phyloP scores from a whole-genome alignment of 2,329 filamentous ascomycete genomes.

The Rosellinia necatrix region DNA sequence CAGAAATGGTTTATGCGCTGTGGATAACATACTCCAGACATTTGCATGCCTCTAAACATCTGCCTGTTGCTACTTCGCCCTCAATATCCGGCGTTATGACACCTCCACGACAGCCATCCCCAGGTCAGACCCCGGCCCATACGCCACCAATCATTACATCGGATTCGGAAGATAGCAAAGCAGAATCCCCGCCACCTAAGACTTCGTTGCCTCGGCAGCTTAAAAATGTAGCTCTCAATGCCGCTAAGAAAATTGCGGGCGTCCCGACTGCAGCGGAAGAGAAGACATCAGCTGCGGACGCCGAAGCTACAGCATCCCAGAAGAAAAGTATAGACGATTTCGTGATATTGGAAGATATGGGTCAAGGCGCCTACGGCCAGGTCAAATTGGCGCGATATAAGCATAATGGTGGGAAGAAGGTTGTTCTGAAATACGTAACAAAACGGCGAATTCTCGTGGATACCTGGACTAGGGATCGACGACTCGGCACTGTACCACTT shows the following conservation, averaged over 20 bases:
- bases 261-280: constrained; percentile 35
- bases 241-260: constrained; percentile 58
- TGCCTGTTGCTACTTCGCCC: constrained; percentile 61
- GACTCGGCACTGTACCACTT: constrained; percentile 89
- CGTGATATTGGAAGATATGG: constrained; percentile 95
- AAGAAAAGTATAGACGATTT: constrained; percentile 93
- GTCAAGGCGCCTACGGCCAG: constrained; percentile 95
- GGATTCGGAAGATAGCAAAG: constrained; percentile 55
- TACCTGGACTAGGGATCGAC: constrained; percentile 94
- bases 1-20: constrained; percentile 88
- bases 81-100: constrained; percentile 68
- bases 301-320: constrained; percentile 46
- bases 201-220: constrained; percentile 59
- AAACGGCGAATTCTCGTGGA: constrained; percentile 96
- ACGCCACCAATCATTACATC: constrained; percentile 62
- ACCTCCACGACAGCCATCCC: constrained; percentile 77
- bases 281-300: constrained; percentile 37
- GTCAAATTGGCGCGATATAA: constrained; percentile 93
- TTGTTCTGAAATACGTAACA: constrained; percentile 96
- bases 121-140: constrained; percentile 69
- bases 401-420: constrained; percentile 73
- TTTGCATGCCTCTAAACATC: constrained; percentile 73
- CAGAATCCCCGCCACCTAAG: constrained; percentile 43
- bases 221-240: constrained; percentile 60
- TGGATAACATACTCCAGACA: constrained; percentile 98